Percentiles rank a stretch among this genome's conserved stretches.
phyloP scores from a whole-genome alignment of 805 yeast genomes.

The Candida ponderosae region DNA sequence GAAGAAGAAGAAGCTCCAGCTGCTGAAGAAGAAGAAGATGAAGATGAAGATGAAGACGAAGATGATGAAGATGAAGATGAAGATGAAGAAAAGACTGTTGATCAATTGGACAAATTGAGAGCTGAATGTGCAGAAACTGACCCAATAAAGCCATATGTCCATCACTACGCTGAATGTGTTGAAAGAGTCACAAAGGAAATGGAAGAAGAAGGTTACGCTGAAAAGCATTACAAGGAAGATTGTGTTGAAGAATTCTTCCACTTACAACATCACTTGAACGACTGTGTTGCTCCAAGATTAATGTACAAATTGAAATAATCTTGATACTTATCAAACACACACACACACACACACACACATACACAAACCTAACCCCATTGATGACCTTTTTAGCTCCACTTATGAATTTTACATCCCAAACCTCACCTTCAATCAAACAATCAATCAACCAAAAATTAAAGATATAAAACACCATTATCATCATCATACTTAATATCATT shows the following conservation, averaged over 20 bases:
- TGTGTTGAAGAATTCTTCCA: slow-evolving; percentile 98
- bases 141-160: slow-evolving; percentile 65
- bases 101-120: slow-evolving; percentile 56
- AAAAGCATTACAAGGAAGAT: slow-evolving; percentile 83
- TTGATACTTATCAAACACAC: too few relatives aligned
- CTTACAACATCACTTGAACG: slow-evolving; percentile 86
- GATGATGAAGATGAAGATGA: slow-evolving; percentile 66
- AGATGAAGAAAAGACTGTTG: slow-evolving; percentile 60
- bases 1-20: slow-evolving; percentile 2
- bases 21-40: slow-evolving; percentile 14
- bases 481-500: too few relatives aligned
- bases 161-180: slow-evolving; percentile 90
- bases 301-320: slow-evolving; percentile 75
- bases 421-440: too few relatives aligned
- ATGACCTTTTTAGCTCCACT: too few relatives aligned
- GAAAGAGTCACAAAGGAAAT: slow-evolving; percentile 88
- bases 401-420: too few relatives aligned
- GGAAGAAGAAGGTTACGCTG: slow-evolving; percentile 78
- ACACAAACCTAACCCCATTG: too few relatives aligned
- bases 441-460: too few relatives aligned
- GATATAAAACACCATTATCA: too few relatives aligned
- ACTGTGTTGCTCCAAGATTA: slow-evolving; percentile 84
- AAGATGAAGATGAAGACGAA: slow-evolving; percentile 30
- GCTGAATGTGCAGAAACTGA: slow-evolving; percentile 63
- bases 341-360: too few relatives aligned